phyloP scores from a whole-genome alignment of 75 land plant genomes.

The Pinus taeda region DNA sequence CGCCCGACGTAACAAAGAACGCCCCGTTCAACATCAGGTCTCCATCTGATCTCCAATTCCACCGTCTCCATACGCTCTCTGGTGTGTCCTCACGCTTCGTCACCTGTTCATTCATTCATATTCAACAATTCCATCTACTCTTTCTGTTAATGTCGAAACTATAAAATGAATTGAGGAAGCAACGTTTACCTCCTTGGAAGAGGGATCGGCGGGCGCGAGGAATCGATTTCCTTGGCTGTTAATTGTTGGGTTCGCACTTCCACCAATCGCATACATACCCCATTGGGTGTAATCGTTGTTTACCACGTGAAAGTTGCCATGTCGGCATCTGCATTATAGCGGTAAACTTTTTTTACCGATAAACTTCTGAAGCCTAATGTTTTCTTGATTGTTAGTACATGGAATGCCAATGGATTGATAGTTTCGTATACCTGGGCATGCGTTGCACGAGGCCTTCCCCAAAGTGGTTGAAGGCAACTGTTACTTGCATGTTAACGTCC shows the following conservation, averaged over 20 bases:
- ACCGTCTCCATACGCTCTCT: constrained; percentile 49
- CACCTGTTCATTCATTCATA: constrained; percentile 30
- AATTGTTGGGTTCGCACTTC: constrained; percentile 40
- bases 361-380: background rate
- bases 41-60: constrained; percentile 85
- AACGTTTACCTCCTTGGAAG: constrained; percentile 20
- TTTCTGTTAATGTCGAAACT: background rate
- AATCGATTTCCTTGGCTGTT: constrained; percentile 38
- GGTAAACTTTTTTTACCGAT: too few species aligned
- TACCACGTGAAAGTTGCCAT: constrained; percentile 36
- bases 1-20: constrained; percentile 66
- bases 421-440: constrained; percentile 70
- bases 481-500: constrained; percentile 64
- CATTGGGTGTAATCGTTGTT: constrained; percentile 40
- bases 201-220: constrained; percentile 19
- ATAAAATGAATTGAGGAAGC: background rate
- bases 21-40: constrained; percentile 86
- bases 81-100: constrained; percentile 64
- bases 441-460: constrained; percentile 73
- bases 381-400: background rate
- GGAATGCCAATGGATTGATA: background rate
- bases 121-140: background rate
- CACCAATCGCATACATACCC: constrained; percentile 50
- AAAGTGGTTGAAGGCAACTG: constrained; percentile 77
- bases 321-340: constrained; percentile 18